Conservation (phyloP, 139 green algal genomes). For the Zygnema circumcarinatum region DNA sequence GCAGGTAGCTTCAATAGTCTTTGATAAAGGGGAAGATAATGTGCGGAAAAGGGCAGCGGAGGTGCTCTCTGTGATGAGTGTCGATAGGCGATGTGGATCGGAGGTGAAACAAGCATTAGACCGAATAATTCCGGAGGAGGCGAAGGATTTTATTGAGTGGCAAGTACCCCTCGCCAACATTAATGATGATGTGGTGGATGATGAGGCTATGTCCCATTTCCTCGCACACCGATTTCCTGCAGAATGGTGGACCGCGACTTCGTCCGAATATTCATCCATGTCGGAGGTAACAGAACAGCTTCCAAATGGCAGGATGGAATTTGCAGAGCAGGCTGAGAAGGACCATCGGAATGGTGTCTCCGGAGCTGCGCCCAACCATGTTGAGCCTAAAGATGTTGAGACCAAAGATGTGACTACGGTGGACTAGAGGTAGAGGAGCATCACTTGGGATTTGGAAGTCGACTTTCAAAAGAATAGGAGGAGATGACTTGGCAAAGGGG, state of each 20-base stretch:
- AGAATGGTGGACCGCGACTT: constrained; percentile 9
- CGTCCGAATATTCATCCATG: neutral
- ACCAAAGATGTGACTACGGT: too few relatives aligned
- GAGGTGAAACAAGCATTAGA: constrained; percentile 26
- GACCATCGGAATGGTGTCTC: neutral
- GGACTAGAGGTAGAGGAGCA: too few relatives aligned
- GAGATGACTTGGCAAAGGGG: neutral
- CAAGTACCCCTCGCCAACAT: neutral
- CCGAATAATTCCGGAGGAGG: constrained; percentile 15
- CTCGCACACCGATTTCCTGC: constrained; percentile 3
- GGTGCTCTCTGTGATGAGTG: constrained; percentile 34
- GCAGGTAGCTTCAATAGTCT: constrained; percentile 25
- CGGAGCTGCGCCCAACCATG: too few relatives aligned
- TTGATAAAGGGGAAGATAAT: constrained; percentile 10
- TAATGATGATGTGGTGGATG: constrained; percentile 19
- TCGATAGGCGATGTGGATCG: constrained; percentile 20
- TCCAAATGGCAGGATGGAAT: too few relatives aligned
- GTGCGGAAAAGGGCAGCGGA: constrained; percentile 32
- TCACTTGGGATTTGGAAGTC: too few relatives aligned
- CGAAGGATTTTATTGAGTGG: constrained; percentile 18
- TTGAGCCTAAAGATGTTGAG: too few relatives aligned
- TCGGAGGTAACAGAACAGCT: neutral
- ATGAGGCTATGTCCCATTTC: constrained; percentile 18
- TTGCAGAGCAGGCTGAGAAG: neutral
- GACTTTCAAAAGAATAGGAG: neutral